Percentiles rank a stretch among this genome's conserved stretches.
These are phyloP conservation scores for Trichothecium roseum DNA, from an alignment of 2,329 filamentous ascomycete species.

Conservation along the genomic window DNA sequence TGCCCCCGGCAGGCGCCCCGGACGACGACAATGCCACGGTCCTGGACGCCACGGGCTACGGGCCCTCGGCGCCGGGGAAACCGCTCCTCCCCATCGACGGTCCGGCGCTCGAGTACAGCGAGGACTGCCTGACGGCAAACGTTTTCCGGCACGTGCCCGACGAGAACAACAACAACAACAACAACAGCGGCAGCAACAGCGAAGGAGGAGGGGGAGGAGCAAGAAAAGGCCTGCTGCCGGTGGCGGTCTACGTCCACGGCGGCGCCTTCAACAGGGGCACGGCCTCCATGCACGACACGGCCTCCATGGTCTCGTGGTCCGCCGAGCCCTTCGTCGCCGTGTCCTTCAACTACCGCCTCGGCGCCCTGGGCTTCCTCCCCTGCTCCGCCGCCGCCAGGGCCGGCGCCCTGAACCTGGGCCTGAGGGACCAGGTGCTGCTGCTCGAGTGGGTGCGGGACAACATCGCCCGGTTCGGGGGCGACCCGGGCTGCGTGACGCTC, in stretches of 20 bases:
- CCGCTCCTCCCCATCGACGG: constrained; percentile 9
- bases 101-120: constrained; percentile 22
- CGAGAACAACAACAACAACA: not conserved
- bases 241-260: constrained; percentile 50
- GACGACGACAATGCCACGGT: too few species aligned
- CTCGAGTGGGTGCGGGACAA: constrained; percentile 31
- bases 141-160: constrained; percentile 30
- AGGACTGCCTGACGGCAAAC: constrained; percentile 46
- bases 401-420: constrained; percentile 16
- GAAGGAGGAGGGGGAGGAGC: too few species aligned
- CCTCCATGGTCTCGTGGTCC: constrained; percentile 9
- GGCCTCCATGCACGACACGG: constrained; percentile 18
- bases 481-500: constrained; percentile 28
- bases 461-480: constrained; percentile 39
- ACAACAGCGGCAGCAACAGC: not conserved
- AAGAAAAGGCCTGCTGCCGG: constrained; percentile 20
- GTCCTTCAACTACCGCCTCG: constrained; percentile 25
- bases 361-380: constrained; percentile 23
- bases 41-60: constrained; percentile 25
- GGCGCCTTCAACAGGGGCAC: constrained; percentile 12
- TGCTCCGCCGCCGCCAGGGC: not conserved
- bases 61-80: constrained; percentile 17
- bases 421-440: constrained; percentile 40
- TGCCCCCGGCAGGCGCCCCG: too few species aligned
- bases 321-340: constrained; percentile 19